A percentile compares a stretch with the other conserved stretches of the same genome.
phyloP scores from a whole-genome alignment of 345 rosid species.

The Eucalyptus erythrocorys region DNA sequence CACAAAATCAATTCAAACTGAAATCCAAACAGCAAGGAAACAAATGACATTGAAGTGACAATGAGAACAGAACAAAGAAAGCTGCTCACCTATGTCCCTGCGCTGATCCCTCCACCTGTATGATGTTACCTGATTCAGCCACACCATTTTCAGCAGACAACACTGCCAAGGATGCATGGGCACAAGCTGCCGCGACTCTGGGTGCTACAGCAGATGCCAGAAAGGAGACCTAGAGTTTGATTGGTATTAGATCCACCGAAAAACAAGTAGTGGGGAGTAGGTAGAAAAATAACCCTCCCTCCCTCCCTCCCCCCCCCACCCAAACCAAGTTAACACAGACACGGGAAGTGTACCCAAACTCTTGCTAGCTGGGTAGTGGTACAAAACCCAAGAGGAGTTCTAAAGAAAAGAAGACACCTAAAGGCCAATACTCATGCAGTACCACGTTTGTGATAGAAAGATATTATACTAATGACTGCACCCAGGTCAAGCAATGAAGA shows the following conservation, averaged over 20 bases:
- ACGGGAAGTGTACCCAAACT: not conserved
- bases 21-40: not conserved
- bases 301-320: not conserved
- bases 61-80: not conserved
- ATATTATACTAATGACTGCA: not conserved
- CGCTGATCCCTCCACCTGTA: constrained; percentile 13
- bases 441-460: not conserved
- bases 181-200: constrained; percentile 97
- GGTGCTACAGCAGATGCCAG: constrained; percentile 98
- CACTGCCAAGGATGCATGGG: constrained; percentile 83
- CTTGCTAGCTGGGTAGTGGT: not conserved
- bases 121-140: not conserved
- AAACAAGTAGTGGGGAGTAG: not conserved
- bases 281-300: not conserved
- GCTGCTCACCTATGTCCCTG: constrained; percentile 44
- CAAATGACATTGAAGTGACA: not conserved
- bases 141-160: constrained; percentile 44
- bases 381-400: not conserved
- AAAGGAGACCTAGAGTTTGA: constrained; percentile 64
- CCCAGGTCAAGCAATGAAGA: not conserved
- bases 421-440: not conserved
- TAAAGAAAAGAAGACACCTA: not conserved
- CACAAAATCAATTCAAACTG: not conserved
- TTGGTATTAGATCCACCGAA: not conserved
- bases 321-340: not conserved